These are phyloP conservation scores for Hypoxylon sp. DNA, from an alignment of 2,329 filamentous ascomycete species.

Conservation along the genomic window DNA sequence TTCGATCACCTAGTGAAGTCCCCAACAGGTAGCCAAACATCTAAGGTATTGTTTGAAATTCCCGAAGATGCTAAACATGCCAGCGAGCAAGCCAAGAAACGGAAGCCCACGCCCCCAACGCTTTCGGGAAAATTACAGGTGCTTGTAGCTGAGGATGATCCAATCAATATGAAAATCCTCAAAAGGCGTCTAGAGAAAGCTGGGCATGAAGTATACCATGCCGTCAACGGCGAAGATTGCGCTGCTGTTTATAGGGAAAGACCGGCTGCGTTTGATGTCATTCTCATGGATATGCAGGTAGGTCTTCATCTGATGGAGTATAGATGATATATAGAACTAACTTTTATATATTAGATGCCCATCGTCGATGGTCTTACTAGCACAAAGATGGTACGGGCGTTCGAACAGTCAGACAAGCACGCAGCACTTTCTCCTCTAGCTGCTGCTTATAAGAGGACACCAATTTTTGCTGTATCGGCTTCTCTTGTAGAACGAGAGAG, in stretches of 20 bases:
- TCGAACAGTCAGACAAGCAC: slow-evolving; percentile 70
- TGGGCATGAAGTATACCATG: slow-evolving; percentile 79
- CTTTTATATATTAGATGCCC: slow-evolving; percentile 77
- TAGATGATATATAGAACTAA: not conserved
- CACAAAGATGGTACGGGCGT: slow-evolving; percentile 85
- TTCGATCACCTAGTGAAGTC: slow-evolving; percentile 53
- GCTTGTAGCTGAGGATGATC: slow-evolving; percentile 89
- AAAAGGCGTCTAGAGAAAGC: slow-evolving; percentile 83
- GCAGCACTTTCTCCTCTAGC: slow-evolving; percentile 71
- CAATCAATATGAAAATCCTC: slow-evolving; percentile 86
- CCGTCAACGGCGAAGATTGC: slow-evolving; percentile 89
- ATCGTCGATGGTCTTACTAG: slow-evolving; percentile 88
- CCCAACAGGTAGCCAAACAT: slow-evolving; percentile 52
- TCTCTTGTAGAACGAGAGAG: slow-evolving; percentile 80
- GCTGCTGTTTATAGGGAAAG: slow-evolving; percentile 77
- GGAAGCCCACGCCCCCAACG: not conserved
- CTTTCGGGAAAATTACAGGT: slow-evolving; percentile 67
- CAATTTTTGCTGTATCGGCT: slow-evolving; percentile 90
- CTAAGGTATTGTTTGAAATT: slow-evolving; percentile 60
- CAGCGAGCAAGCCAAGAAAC: slow-evolving; percentile 13
- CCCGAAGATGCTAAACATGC: slow-evolving; percentile 43
- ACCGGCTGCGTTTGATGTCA: slow-evolving; percentile 76
- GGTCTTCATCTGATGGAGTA: slow-evolving; percentile 52
- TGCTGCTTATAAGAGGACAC: slow-evolving; percentile 74
- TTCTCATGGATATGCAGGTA: slow-evolving; percentile 95